Evolutionary conservation across 2,329 filamentous ascomycete genomes (phyloP), one percentile per base, ranked within the genome.

Genomic region (Escovopsis sp.): DNA sequence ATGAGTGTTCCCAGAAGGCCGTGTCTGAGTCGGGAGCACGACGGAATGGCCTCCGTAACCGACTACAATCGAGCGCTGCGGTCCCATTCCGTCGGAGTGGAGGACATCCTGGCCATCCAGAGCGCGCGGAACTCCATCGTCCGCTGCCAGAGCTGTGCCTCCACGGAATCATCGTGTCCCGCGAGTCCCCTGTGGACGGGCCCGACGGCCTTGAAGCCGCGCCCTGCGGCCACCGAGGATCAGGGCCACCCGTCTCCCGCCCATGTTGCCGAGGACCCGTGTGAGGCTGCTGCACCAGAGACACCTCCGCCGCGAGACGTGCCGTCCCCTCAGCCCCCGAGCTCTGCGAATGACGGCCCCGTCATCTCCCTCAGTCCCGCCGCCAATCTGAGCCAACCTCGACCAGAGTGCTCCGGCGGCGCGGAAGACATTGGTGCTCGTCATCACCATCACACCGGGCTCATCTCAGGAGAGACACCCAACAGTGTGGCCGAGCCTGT

Each of bases 251-350:
- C 58, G 20, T 49, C 59, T 39, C 27, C 27, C 8, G 51, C 60
- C 9, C 51, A 54, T 16, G 56, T 53, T 4, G 57, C 62, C 12
- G 63, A 69, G 1, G 65, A 72, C 43, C 64, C 69, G 0, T 58
- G 64, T n/a, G 67, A 72, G 43, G 79, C 79, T 44, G 76, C 75
- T n/a, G 68, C 71, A 14, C 76, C 76, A 37, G 71, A 80, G 38
- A 76, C 74, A 2, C 60, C n/a, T n/a, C n/a, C 60, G 30, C 80
- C 75, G 2, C 65, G 74, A 39, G 79, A 75, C 47, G 54, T 80
- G 10, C 75, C 74, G 0, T 71, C 73, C 9, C 59, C 79, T 15
- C 60, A 15, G 57, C 59, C 3, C 14, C 14, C 34, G 15, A 20
- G 15, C 8, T 11, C 27, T 30, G 27, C 27, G 5, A 30, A 11